phyloP scores from a whole-genome alignment of 202 grass and related monocot species.

The Panicum virgatum region DNA sequence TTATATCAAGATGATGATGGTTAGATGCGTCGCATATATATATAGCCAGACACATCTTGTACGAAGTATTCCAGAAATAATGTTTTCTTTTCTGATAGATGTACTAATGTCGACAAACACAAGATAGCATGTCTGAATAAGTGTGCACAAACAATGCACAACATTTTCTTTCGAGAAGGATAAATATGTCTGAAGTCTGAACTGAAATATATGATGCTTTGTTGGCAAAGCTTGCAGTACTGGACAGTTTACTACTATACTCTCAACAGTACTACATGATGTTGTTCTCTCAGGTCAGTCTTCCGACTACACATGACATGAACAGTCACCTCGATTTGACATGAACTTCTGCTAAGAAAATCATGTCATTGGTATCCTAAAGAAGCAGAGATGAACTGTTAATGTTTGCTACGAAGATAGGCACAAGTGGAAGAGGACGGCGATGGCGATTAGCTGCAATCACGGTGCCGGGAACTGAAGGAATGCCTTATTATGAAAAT shows the following conservation, averaged over 20 bases:
- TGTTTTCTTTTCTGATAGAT: not conserved
- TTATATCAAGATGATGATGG: not conserved
- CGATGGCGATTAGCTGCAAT: conserved; percentile 19
- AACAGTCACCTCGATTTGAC: not conserved
- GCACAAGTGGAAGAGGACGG: not conserved
- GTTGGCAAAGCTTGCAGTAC: no score
- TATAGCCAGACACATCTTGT: not conserved
- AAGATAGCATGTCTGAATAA: no score
- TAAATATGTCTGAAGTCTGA: not conserved
- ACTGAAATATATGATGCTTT: not conserved
- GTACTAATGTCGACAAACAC: not conserved
- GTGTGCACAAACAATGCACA: not conserved
- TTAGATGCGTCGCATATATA: not conserved
- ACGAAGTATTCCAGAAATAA: not conserved
- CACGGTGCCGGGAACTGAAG: not conserved
- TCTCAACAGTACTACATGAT: not conserved
- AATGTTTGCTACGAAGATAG: not conserved
- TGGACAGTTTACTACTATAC: not conserved
- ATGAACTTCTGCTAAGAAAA: not conserved
- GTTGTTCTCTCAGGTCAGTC: not conserved
- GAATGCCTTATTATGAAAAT: conserved; percentile 3
- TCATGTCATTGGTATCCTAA: not conserved
- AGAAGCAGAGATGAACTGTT: not conserved
- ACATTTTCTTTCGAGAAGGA: not conserved
- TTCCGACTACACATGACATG: not conserved